These are phyloP conservation scores for Leccinum aurantiacum DNA, from an alignment of 768 basidiomycete species.

Conservation along the genomic window DNA sequence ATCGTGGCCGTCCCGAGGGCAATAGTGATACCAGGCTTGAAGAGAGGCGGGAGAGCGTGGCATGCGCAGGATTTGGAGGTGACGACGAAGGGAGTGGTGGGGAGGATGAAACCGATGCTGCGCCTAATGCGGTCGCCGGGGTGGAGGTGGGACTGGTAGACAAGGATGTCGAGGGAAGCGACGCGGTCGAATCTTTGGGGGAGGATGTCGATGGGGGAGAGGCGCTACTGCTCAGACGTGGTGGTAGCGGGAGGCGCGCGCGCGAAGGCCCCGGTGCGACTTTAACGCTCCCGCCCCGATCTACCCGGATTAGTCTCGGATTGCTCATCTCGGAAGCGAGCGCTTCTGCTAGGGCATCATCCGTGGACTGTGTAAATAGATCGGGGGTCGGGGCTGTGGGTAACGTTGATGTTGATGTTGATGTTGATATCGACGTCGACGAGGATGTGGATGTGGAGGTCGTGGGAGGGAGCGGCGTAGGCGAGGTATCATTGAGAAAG, in stretches of 20 bases:
- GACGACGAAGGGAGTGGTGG: background rate
- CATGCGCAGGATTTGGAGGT: conserved; percentile 25
- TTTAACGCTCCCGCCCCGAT: conserved; percentile 12
- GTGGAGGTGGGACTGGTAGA: background rate
- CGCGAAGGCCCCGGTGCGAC: conserved; percentile 9
- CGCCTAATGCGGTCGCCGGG: background rate
- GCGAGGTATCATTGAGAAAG: conserved; percentile 39
- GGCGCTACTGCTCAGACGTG: conserved; percentile 23
- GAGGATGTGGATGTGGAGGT: background rate
- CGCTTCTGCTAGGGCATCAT: conserved; percentile 39
- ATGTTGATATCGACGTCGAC: background rate
- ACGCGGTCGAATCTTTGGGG: conserved; percentile 14
- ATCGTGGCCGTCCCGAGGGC: too few relatives aligned
- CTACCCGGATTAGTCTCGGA: conserved; percentile 6
- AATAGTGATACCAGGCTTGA: conserved; percentile 54
- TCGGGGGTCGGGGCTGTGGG: conserved; percentile 33
- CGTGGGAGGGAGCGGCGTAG: conserved; percentile 10
- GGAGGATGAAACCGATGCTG: background rate
- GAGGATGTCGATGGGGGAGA: conserved; percentile 27
- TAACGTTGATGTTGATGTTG: background rate
- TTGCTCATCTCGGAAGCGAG: conserved; percentile 32
- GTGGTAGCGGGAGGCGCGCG: conserved; percentile 21
- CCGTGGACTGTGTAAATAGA: conserved; percentile 33
- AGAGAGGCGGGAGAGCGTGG: conserved; percentile 46
- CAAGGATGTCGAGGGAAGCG: conserved; percentile 6